Evolutionary conservation across 1,284 basidiomycete species (phyloP).

Genomic region (Irpex lacteus): DNA sequence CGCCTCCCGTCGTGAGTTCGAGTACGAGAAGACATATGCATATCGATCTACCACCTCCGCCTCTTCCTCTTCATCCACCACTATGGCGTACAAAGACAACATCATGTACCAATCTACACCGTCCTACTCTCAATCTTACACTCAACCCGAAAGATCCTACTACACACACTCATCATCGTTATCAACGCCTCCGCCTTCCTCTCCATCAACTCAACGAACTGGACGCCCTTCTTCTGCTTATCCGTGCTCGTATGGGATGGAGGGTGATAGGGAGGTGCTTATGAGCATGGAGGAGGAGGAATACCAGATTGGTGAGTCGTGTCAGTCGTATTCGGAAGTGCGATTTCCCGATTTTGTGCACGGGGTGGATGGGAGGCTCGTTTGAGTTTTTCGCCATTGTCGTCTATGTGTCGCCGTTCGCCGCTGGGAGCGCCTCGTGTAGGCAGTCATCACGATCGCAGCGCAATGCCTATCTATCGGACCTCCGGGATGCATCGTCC

Average conservation of each 20-base stretch:
- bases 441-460: not conserved
- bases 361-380: too few relatives aligned
- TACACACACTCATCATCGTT: not conserved
- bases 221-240: too few relatives aligned
- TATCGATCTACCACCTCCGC: too few relatives aligned
- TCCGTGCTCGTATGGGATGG: not conserved
- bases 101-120: not conserved
- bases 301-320: not conserved
- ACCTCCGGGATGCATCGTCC: not conserved
- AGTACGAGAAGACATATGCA: not conserved
- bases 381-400: too few relatives aligned
- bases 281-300: not conserved
- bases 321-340: too few relatives aligned
- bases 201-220: not conserved
- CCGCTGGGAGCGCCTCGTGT: too few relatives aligned
- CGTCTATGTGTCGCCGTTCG: too few relatives aligned
- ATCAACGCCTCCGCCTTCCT: not conserved
- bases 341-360: too few relatives aligned
- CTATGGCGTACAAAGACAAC: not conserved
- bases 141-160: not conserved
- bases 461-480: not conserved
- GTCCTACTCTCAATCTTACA: not conserved
- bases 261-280: not conserved
- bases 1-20: not conserved
- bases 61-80: too few relatives aligned